phyloP scores from a whole-genome alignment of 257 asterid species.

The Lavandula angustifolia region DNA sequence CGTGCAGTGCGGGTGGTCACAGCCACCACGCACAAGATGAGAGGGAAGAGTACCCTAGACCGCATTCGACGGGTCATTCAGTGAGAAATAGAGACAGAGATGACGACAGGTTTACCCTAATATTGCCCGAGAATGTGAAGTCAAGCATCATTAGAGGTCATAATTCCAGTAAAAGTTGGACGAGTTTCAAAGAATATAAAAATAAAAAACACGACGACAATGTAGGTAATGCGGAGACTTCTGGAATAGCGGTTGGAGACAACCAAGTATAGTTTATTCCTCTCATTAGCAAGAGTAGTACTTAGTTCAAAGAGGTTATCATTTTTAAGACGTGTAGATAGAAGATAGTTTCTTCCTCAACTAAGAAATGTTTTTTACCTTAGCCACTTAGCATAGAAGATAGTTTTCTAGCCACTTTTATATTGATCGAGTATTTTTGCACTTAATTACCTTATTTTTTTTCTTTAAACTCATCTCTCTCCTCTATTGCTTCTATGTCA shows the following conservation, averaged over 20 bases:
- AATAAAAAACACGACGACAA: constrained; percentile 7
- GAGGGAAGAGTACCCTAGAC: constrained; percentile 48
- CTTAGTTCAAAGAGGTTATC: too few relatives aligned
- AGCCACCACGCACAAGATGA: constrained; percentile 2
- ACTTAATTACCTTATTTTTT: too few relatives aligned
- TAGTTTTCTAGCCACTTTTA: too few relatives aligned
- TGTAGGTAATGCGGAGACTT: constrained; percentile 43
- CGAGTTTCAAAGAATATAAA: constrained; percentile 50
- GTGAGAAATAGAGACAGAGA: constrained; percentile 28
- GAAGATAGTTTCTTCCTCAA: too few relatives aligned
- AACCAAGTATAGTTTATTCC: constrained; percentile 28
- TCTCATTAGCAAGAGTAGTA: too few relatives aligned
- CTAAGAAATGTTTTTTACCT: too few relatives aligned
- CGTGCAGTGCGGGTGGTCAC: not conserved
- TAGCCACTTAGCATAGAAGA: too few relatives aligned
- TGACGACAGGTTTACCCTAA: constrained; percentile 70
- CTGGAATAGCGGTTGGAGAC: constrained; percentile 29
- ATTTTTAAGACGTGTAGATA: too few relatives aligned
- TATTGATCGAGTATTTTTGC: too few relatives aligned
- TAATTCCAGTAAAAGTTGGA: constrained; percentile 60
- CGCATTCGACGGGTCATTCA: constrained; percentile 89
- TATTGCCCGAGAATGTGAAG: constrained; percentile 66
- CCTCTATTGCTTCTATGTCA: too few relatives aligned
- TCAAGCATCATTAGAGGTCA: constrained; percentile 55
- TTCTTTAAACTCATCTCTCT: too few relatives aligned